phyloP scores from a whole-genome alignment of 2,329 filamentous ascomycete genomes.

The Cryphonectria japonica region DNA sequence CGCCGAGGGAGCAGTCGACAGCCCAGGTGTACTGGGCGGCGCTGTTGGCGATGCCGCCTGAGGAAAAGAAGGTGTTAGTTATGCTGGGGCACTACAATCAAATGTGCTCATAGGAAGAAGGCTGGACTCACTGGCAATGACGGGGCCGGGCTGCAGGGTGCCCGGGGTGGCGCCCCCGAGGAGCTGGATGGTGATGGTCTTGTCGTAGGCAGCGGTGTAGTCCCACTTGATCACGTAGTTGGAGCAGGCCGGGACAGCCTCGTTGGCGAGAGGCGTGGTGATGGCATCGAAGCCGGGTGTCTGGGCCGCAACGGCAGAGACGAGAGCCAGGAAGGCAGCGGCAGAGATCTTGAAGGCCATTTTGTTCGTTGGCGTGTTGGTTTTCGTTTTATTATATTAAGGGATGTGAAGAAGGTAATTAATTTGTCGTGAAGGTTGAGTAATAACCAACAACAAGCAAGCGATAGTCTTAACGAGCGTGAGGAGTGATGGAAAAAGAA shows the following conservation, averaged over 20 bases:
- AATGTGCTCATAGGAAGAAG: no score
- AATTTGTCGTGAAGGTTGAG: background rate
- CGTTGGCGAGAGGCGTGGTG: constrained; percentile 48
- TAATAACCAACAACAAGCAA: constrained; percentile 6
- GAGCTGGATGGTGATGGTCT: constrained; percentile 56
- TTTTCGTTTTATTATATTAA: constrained; percentile 10
- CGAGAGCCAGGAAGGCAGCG: constrained; percentile 56
- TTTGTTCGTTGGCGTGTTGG: constrained; percentile 37
- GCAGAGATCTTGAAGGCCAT: constrained; percentile 58
- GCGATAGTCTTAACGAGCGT: constrained; percentile 22
- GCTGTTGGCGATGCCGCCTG: constrained; percentile 53
- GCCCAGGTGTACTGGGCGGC: constrained; percentile 54
- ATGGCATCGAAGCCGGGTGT: constrained; percentile 60
- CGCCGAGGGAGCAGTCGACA: constrained; percentile 51
- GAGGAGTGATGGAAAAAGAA: background rate
- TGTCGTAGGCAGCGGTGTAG: constrained; percentile 44
- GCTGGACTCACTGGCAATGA: constrained; percentile 55
- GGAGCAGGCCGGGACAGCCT: constrained; percentile 53
- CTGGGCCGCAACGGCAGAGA: constrained; percentile 56
- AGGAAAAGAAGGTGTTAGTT: background rate
- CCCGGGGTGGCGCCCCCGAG: constrained; percentile 53
- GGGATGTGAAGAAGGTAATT: background rate
- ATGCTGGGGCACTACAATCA: background rate
- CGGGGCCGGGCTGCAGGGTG: constrained; percentile 46
- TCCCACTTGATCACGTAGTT: constrained; percentile 58